Evolutionary conservation across 2,329 filamentous ascomycete genomes (phyloP).

Genomic region (Pseudocercospora musae): DNA sequence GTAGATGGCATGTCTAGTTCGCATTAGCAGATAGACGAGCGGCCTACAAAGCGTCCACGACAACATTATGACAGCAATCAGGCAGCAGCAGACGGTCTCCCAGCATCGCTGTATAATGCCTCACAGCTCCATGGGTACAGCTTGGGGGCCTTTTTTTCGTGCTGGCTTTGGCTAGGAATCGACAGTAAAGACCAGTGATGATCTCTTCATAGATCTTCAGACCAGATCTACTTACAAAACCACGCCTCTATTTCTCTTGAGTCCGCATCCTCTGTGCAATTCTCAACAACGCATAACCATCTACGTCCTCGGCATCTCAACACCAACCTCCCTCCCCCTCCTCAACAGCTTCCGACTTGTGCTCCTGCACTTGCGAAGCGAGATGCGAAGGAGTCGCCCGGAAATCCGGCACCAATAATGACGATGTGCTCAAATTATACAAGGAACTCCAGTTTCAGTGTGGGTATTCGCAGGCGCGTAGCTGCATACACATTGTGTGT

Average conservation of each 20-base stretch:
- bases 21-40: background rate
- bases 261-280: slow-evolving; percentile 56
- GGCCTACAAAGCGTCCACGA: background rate
- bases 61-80: background rate
- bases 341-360: slow-evolving; percentile 64
- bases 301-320: slow-evolving; percentile 64
- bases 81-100: too few species aligned
- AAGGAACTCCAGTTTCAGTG: too few species aligned
- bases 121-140: too few species aligned
- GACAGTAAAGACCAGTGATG: background rate
- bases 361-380: slow-evolving; percentile 56
- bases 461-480: background rate
- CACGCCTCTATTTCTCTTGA: background rate
- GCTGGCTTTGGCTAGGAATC: background rate
- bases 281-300: slow-evolving; percentile 63
- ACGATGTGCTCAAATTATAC: slow-evolving; percentile 48
- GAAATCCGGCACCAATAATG: slow-evolving; percentile 66
- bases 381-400: slow-evolving; percentile 69
- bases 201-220: too few species aligned
- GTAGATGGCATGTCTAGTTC: background rate
- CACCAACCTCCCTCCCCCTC: slow-evolving; percentile 59
- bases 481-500: slow-evolving; percentile 1
- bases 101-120: too few species aligned
- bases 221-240: too few species aligned
- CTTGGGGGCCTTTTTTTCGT: background rate